These are phyloP conservation scores for Fragosphaeria purpurea DNA, from an alignment of 2,329 filamentous ascomycete genomes.

Conservation along the genomic window DNA sequence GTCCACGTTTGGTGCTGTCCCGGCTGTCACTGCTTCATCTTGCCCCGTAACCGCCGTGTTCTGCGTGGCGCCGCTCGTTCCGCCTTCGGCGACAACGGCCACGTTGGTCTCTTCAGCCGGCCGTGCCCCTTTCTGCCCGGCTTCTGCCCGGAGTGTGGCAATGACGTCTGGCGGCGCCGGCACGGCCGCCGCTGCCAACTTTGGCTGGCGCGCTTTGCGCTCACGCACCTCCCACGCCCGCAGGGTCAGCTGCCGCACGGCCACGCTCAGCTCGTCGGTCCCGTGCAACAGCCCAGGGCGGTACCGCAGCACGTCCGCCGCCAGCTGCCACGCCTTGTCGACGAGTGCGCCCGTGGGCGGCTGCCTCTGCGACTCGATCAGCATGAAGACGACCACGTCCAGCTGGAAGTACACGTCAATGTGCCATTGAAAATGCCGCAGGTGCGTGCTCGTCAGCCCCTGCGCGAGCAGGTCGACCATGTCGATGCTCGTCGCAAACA, in stretches of 20 bases:
- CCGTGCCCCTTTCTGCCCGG: neutral
- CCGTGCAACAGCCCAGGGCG: slow-evolving; percentile 8
- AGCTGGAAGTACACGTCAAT: slow-evolving; percentile 16
- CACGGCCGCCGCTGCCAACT: neutral
- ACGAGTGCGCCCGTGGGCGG: slow-evolving; percentile 7
- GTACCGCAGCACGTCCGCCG: slow-evolving; percentile 12
- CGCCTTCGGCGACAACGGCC: neutral
- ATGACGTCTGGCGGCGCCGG: neutral
- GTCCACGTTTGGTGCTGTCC: neutral
- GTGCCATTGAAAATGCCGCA: slow-evolving; percentile 15
- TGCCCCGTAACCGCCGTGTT: neutral
- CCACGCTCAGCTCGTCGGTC: slow-evolving; percentile 11
- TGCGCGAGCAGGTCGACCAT: slow-evolving; percentile 13
- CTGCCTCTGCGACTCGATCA: slow-evolving; percentile 15
- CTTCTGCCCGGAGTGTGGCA: neutral
- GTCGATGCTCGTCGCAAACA: slow-evolving; percentile 14
- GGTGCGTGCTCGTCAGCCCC: slow-evolving; percentile 6
- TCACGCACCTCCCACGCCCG: slow-evolving; percentile 16
- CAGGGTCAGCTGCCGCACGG: slow-evolving; percentile 14
- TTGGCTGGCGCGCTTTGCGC: slow-evolving; percentile 5
- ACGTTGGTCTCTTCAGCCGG: neutral
- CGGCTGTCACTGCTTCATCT: neutral
- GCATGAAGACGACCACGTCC: slow-evolving; percentile 19
- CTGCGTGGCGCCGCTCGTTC: too few species aligned
- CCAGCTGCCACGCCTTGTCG: slow-evolving; percentile 13